These are phyloP conservation scores for Penicillium dipodomyicola DNA, from an alignment of 495 filamentous ascomycete genomes.

Conservation along the genomic window DNA sequence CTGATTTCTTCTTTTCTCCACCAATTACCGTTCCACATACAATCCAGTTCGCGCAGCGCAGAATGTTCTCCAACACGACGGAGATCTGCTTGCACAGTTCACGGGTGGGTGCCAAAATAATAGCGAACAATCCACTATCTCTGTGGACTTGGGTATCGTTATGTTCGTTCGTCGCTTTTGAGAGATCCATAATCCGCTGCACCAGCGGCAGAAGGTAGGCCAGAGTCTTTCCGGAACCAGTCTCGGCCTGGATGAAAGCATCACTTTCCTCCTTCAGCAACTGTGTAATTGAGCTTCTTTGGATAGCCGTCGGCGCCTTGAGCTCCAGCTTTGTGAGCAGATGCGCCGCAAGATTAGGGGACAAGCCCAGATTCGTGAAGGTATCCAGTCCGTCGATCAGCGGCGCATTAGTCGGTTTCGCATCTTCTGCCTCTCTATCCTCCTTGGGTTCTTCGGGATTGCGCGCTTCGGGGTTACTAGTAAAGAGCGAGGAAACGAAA, in stretches of 20 bases:
- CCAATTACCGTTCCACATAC: slow-evolving; percentile 90
- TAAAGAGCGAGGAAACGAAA: slow-evolving; percentile 87
- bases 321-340: slow-evolving; percentile 81
- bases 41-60: slow-evolving; percentile 84
- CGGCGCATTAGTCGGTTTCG: slow-evolving; percentile 91
- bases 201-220: slow-evolving; percentile 91
- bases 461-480: slow-evolving; percentile 72
- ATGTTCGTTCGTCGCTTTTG: slow-evolving; percentile 32
- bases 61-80: slow-evolving; percentile 72
- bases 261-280: slow-evolving; percentile 79
- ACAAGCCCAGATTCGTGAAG: slow-evolving; percentile 80
- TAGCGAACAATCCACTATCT: slow-evolving; percentile 86
- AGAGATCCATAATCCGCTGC: slow-evolving; percentile 77
- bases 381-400: slow-evolving; percentile 76
- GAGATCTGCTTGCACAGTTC: slow-evolving; percentile 93
- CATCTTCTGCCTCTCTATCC: slow-evolving; percentile 52
- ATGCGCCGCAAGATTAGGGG: slow-evolving; percentile 72
- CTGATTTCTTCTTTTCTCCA: slow-evolving; percentile 95
- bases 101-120: slow-evolving; percentile 86
- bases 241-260: slow-evolving; percentile 96
- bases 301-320: slow-evolving; percentile 90
- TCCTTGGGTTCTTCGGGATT: slow-evolving; percentile 46
- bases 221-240: slow-evolving; percentile 94
- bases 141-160: slow-evolving; percentile 56
- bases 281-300: slow-evolving; percentile 78